phyloP scores from a whole-genome alignment of 2,329 filamentous ascomycete species.

The Ophiostoma australiae region DNA sequence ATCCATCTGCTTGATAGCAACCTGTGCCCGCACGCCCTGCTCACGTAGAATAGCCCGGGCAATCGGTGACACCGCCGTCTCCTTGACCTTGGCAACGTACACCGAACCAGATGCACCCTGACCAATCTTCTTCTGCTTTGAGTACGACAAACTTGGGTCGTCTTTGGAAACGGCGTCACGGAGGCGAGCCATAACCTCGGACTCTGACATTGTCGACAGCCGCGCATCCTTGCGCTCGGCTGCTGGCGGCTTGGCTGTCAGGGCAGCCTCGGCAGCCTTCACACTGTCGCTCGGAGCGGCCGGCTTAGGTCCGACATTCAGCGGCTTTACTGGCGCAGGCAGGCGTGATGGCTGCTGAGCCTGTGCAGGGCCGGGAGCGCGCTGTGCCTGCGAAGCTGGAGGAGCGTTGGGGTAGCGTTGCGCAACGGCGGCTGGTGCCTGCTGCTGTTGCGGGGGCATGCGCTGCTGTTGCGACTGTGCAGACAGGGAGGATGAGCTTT shows the following conservation, averaged over 20 bases:
- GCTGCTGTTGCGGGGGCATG: slow-evolving; percentile 46
- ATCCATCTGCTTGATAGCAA: slow-evolving; percentile 99
- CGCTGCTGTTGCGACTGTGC: slow-evolving; percentile 37
- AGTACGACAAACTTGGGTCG: slow-evolving; percentile 90
- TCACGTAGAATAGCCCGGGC: slow-evolving; percentile 73
- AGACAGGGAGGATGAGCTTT: slow-evolving; percentile 22
- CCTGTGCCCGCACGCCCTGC: slow-evolving; percentile 77
- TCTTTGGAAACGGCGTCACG: slow-evolving; percentile 94
- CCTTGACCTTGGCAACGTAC: slow-evolving; percentile 93
- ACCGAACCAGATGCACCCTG: slow-evolving; percentile 97
- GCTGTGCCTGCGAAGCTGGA: slow-evolving; percentile 35
- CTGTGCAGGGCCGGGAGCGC: slow-evolving; percentile 44
- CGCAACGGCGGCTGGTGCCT: slow-evolving; percentile 38
- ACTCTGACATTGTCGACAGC: slow-evolving; percentile 98
- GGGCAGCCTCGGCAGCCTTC: slow-evolving; percentile 82
- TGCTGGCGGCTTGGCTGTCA: slow-evolving; percentile 73
- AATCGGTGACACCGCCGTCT: slow-evolving; percentile 73
- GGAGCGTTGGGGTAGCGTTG: slow-evolving; percentile 57
- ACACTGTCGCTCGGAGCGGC: slow-evolving; percentile 58
- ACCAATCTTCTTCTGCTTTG: slow-evolving; percentile 99
- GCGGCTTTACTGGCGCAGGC: slow-evolving; percentile 66
- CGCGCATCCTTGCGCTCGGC: slow-evolving; percentile 80
- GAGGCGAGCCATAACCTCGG: slow-evolving; percentile 92
- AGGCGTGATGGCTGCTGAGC: slow-evolving; percentile 45
- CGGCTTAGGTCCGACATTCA: slow-evolving; percentile 70